A percentile compares a stretch with the other conserved stretches of the same genome.
These are phyloP conservation scores for Dryadomyces sulphureus DNA, from an alignment of 2,329 filamentous ascomycete species.

Conservation along the genomic window DNA sequence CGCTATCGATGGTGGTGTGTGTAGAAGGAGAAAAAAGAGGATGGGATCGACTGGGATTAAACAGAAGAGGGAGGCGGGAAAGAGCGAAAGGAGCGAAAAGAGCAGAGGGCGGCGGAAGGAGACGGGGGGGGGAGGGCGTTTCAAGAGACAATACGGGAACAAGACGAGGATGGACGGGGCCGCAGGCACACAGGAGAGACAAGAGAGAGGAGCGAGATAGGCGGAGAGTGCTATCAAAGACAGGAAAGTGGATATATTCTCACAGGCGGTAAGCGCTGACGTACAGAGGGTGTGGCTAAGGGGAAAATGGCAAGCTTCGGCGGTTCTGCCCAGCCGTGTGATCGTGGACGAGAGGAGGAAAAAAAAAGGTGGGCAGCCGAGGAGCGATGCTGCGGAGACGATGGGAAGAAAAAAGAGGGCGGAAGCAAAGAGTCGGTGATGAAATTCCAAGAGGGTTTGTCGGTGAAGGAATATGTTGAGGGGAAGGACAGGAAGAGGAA, in stretches of 20 bases:
- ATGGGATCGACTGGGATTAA: no score
- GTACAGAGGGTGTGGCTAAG: neutral
- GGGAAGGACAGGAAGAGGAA: neutral
- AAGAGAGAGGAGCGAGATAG: neutral
- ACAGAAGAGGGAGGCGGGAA: no score
- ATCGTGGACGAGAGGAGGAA: neutral
- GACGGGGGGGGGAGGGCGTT: neutral
- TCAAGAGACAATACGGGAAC: neutral
- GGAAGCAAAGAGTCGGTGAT: neutral
- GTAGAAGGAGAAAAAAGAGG: no score
- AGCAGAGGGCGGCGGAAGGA: neutral
- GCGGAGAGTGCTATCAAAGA: neutral
- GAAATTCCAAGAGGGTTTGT: neutral
- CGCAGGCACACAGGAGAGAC: neutral
- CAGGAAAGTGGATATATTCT: neutral
- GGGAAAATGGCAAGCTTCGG: neutral
- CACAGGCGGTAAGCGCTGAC: neutral
- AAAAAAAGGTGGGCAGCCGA: neutral
- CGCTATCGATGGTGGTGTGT: neutral
- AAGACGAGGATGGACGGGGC: neutral
- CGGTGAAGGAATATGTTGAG: neutral
- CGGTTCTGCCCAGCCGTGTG: neutral
- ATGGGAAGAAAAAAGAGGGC: neutral
- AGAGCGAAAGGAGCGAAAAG: neutral
- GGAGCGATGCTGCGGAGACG: neutral